Percentiles rank a stretch among this genome's conserved stretches.
Conservation (phyloP, 2,329 filamentous ascomycete species). For the Apiospora malaysiana region DNA sequence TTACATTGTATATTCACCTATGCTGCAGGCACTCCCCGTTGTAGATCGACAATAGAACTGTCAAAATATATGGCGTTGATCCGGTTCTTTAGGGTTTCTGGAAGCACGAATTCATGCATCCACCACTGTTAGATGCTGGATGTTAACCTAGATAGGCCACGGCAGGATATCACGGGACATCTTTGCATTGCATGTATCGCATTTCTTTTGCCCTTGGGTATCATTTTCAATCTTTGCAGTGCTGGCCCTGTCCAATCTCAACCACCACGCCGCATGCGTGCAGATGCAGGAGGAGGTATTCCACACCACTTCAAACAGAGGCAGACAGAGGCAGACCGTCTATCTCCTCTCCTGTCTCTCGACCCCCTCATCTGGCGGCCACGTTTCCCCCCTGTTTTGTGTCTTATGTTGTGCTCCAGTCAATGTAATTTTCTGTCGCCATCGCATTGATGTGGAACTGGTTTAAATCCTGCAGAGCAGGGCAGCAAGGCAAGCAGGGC, state of each 20-base stretch:
- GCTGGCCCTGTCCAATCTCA: not conserved
- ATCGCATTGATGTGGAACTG: conserved; percentile 16
- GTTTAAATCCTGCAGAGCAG: conserved; percentile 3
- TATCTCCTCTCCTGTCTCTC: not conserved
- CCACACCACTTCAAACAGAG: not conserved
- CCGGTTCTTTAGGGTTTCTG: conserved; percentile 17
- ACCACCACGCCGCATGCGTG: not conserved
- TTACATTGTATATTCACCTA: not conserved
- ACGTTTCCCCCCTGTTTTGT: conserved; percentile 18
- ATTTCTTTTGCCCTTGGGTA: not conserved
- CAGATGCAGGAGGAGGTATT: not conserved
- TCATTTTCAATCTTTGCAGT: not conserved
- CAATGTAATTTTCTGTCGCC: conserved; percentile 16
- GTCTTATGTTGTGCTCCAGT: conserved; percentile 10
- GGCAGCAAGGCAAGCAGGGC: not conserved
- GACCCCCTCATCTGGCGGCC: conserved; percentile 5
- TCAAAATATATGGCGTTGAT: not conserved
- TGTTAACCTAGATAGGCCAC: not conserved
- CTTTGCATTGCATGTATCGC: not conserved
- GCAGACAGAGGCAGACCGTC: not conserved
- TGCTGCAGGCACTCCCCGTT: not conserved
- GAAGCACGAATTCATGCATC: conserved; percentile 2
- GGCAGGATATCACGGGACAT: not conserved
- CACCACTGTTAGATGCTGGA: not conserved
- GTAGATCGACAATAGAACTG: not conserved